Conservation (phyloP, 208 protist genomes). For the Vickermania spadyakhi region DNA sequence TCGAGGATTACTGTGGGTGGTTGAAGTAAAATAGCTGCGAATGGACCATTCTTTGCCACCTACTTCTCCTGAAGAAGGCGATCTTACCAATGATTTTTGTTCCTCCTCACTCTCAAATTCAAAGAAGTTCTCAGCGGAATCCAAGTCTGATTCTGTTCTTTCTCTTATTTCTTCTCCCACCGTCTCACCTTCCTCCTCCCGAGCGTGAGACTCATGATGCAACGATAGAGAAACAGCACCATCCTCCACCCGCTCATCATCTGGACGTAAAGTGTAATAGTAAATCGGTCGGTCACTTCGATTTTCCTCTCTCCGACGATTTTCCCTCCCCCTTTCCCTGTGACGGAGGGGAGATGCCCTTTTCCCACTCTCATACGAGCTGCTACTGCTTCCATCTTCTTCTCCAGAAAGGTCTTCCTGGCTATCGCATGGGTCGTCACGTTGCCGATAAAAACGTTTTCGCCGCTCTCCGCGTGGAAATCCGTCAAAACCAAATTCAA, state of each 20-base stretch:
- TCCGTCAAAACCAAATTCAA: conserved; percentile 75
- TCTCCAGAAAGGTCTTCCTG: conserved; percentile 72
- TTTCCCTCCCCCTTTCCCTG: too few species aligned
- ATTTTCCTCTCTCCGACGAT: background rate
- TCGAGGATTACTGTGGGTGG: background rate
- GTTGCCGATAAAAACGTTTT: conserved; percentile 74
- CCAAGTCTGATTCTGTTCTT: too few species aligned
- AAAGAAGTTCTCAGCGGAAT: too few species aligned
- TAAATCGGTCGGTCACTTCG: background rate
- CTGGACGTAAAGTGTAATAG: background rate
- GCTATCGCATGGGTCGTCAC: conserved; percentile 78
- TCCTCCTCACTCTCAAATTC: too few species aligned
- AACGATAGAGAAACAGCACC: too few species aligned
- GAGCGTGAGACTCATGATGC: too few species aligned
- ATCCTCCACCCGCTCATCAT: background rate
- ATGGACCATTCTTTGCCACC: too few species aligned
- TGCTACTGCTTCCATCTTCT: conserved; percentile 52
- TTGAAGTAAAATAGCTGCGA: background rate
- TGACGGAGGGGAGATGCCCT: too few species aligned
- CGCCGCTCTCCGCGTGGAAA: conserved; percentile 67
- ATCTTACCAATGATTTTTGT: too few species aligned
- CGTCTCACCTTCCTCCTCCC: too few species aligned
- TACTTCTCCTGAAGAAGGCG: too few species aligned
- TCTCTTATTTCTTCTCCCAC: too few species aligned
- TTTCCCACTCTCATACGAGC: conserved; percentile 56